A percentile compares a stretch with the other conserved stretches of the same genome.
Conservation (phyloP, 495 filamentous ascomycete genomes). For the Neurospora intermedia region DNA sequence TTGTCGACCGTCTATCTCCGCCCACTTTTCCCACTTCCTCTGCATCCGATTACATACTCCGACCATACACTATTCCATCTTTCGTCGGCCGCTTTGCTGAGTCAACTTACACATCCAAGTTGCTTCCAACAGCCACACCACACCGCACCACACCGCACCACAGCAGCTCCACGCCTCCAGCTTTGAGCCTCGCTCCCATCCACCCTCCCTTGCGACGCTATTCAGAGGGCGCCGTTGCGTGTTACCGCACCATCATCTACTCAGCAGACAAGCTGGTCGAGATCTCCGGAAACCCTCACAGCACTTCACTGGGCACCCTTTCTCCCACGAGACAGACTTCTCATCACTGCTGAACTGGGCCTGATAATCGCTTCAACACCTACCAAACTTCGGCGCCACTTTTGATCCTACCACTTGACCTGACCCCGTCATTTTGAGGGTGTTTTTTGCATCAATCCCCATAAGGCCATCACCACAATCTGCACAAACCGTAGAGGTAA, state of each 20-base stretch:
- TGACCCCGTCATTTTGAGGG: not conserved
- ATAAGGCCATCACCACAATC: not conserved
- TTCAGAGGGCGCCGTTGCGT: not conserved
- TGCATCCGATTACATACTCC: not conserved
- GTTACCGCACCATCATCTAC: not conserved
- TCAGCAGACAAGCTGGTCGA: not conserved
- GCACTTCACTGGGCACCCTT: not conserved
- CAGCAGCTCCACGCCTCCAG: not conserved
- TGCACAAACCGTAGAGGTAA: not conserved
- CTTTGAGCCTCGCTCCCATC: not conserved
- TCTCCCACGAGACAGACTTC: not conserved
- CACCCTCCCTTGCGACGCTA: not conserved
- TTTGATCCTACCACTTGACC: not conserved
- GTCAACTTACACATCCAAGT: not conserved
- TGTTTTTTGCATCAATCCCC: not conserved
- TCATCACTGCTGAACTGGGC: not conserved
- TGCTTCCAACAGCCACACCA: not conserved
- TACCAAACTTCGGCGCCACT: not conserved
- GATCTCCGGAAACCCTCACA: not conserved
- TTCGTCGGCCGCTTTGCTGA: not conserved
- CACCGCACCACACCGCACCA: not conserved
- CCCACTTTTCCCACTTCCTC: not conserved
- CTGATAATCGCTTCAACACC: not conserved
- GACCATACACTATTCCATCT: not conserved
- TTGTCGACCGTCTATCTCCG: not conserved